Base-by-base conservation (phyloP, 345 rosid species). In the Brassica cretica region DNA sequence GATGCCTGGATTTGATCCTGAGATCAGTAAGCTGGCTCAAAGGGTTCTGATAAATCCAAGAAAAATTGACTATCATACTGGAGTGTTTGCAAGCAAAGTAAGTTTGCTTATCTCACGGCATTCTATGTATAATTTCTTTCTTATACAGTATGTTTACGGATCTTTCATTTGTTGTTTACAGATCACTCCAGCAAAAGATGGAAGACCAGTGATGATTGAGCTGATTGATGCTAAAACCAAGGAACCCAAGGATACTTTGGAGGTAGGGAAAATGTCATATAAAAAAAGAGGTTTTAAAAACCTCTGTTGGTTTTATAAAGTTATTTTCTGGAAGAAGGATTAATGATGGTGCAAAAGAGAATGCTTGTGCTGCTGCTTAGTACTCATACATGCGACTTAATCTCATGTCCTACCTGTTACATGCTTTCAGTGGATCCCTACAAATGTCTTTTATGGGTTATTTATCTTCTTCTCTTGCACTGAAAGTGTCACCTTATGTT, bases 1-100 rank as follows among this genome's bases (percentile, higher is more conserved):
- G 19, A 95, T 95, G 99, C 99, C 99, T 78, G 98, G 99, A 78
- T 95, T 95, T 90, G 99, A 95, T 84, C 99, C 99, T 64, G 98
- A 95, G 84, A 95, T 93, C 72, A 87, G 98, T 60, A 95, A 95
- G 82, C 78, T 95, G 81, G 99, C 99, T 61, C 99, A 95, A 79
- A 89, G 99, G 82, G 93, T 93, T 81, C 84, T 93, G 44, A 90
- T 96, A 77, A 96, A 91, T 86, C 98, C 98, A 72, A 83, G 98
- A 80, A 93, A 93, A 53, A 96, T 96, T 24, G 99, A 96, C 84
- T 93, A 91, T 81, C 91, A 93, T 70, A 91, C 93, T 49, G 97
- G 99, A 65, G 98, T 96, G 6, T 93, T 96, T 83, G 99, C 99
- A 80, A 86, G 87, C 84, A 96, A 91, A 93, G 99, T 96, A 84